These are phyloP conservation scores for Babesia ovata DNA, from an alignment of 169 alveolate species.

Conservation along the genomic window DNA sequence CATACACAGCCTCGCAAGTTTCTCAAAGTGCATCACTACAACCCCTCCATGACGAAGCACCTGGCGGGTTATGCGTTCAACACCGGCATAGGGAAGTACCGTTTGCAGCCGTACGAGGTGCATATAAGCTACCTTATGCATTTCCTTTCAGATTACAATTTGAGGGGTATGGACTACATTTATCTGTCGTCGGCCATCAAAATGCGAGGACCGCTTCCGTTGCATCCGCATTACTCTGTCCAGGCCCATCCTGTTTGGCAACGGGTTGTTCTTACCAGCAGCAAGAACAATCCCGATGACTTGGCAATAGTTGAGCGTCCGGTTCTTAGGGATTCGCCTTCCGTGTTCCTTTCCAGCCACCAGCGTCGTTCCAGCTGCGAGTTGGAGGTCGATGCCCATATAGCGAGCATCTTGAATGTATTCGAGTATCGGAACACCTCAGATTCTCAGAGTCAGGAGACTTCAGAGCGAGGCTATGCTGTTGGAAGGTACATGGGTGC, in stretches of 20 bases:
- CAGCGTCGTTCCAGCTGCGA: constrained; percentile 11
- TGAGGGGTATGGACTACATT: constrained; percentile 31
- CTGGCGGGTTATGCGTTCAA: constrained; percentile 27
- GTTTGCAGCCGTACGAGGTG: constrained; percentile 35
- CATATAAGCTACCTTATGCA: constrained; percentile 38
- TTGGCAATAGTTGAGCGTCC: not conserved
- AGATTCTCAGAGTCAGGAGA: not conserved
- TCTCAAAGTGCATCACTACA: constrained; percentile 36
- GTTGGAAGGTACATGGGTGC: constrained; percentile 38
- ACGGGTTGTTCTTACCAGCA: not conserved
- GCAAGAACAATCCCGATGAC: not conserved
- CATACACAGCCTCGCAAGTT: constrained; percentile 20
- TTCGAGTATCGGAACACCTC: not conserved
- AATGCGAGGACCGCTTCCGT: constrained; percentile 29
- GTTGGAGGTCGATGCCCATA: constrained; percentile 34
- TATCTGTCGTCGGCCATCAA: constrained; percentile 37
- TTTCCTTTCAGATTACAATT: constrained; percentile 27
- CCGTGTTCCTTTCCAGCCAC: constrained; percentile 31
- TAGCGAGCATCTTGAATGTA: constrained; percentile 24
- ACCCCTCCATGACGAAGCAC: constrained; percentile 19
- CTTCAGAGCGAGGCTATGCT: constrained; percentile 1
- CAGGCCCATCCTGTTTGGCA: constrained; percentile 33
- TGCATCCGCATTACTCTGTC: constrained; percentile 13
- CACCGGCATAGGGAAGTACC: constrained; percentile 7
- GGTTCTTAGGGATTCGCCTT: constrained; percentile 31